Conservation (phyloP, 2,329 filamentous ascomycete genomes). For the Celoporthe dispersa region DNA sequence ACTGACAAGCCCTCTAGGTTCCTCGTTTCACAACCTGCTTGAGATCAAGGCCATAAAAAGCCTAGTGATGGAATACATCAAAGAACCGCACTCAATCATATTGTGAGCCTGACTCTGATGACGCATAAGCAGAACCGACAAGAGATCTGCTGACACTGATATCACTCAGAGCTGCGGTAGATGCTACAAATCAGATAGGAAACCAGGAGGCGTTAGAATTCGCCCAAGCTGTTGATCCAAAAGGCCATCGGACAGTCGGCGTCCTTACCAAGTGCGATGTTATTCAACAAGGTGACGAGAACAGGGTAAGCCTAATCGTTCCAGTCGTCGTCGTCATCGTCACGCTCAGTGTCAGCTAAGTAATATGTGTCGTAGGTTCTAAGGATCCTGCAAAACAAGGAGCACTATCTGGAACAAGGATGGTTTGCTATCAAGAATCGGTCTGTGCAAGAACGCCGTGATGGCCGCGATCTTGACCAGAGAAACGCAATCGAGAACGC, state of each 20-base stretch:
- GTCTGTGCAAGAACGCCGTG: slow-evolving; percentile 22
- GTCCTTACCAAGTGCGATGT: slow-evolving; percentile 25
- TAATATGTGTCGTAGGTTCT: neutral
- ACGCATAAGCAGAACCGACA: neutral
- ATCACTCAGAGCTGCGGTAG: neutral
- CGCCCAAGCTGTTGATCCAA: slow-evolving; percentile 16
- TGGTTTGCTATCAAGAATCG: slow-evolving; percentile 16
- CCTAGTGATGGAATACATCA: neutral
- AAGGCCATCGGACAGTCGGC: slow-evolving; percentile 30
- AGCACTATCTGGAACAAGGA: neutral
- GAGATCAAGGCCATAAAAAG: neutral
- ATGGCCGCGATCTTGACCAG: slow-evolving; percentile 32
- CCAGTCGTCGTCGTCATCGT: neutral
- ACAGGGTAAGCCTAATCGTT: neutral
- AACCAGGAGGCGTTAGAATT: slow-evolving; percentile 21
- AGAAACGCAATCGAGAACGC: slow-evolving; percentile 32
- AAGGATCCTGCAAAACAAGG: neutral
- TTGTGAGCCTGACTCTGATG: neutral
- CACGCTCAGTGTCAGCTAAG: neutral
- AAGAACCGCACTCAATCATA: neutral
- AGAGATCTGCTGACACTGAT: neutral
- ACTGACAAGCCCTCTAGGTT: neutral
- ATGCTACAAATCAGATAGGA: neutral
- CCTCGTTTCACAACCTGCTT: neutral
- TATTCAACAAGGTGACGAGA: slow-evolving; percentile 24